phyloP scores from a whole-genome alignment of 352 stramenopile species.

The Pythium oligandrum region DNA sequence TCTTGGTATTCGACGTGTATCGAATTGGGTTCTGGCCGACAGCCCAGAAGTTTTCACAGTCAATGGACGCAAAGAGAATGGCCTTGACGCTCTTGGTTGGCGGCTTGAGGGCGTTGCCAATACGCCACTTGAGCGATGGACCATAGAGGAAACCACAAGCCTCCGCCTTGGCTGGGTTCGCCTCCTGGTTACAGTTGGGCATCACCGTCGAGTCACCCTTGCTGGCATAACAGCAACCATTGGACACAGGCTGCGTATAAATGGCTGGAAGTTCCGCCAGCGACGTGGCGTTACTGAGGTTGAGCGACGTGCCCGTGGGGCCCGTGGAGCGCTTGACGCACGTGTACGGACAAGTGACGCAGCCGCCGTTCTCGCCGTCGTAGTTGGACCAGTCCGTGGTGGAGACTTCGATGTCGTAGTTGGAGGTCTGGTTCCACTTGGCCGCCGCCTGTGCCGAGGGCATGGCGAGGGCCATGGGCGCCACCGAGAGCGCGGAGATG shows the following conservation, averaged over 20 bases:
- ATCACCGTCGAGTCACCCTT: slow-evolving; percentile 34
- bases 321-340: slow-evolving; percentile 68
- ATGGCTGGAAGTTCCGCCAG: slow-evolving; percentile 63
- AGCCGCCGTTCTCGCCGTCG: slow-evolving; percentile 64
- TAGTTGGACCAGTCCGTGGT: slow-evolving; percentile 84
- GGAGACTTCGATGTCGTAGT: slow-evolving; percentile 64
- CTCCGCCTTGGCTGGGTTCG: slow-evolving; percentile 52
- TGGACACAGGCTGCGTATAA: slow-evolving; percentile 58
- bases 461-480: slow-evolving; percentile 10
- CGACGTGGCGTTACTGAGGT: slow-evolving; percentile 70
- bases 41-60: slow-evolving; percentile 84
- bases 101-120: slow-evolving; percentile 50
- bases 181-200: slow-evolving; percentile 57
- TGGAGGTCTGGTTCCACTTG: slow-evolving; percentile 66
- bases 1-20: slow-evolving; percentile 66
- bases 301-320: slow-evolving; percentile 76
- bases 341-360: slow-evolving; percentile 84
- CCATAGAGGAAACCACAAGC: slow-evolving; percentile 82
- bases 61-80: slow-evolving; percentile 80
- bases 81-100: slow-evolving; percentile 34
- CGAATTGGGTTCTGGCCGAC: slow-evolving; percentile 72
- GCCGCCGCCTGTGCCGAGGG: slow-evolving; percentile 21
- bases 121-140: slow-evolving; percentile 80
- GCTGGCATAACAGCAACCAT: slow-evolving; percentile 79
- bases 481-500: slow-evolving; percentile 1